Evolutionary conservation across 2,329 filamentous ascomycete species (phyloP).

Genomic region (Chaetomiaceae sp.): DNA sequence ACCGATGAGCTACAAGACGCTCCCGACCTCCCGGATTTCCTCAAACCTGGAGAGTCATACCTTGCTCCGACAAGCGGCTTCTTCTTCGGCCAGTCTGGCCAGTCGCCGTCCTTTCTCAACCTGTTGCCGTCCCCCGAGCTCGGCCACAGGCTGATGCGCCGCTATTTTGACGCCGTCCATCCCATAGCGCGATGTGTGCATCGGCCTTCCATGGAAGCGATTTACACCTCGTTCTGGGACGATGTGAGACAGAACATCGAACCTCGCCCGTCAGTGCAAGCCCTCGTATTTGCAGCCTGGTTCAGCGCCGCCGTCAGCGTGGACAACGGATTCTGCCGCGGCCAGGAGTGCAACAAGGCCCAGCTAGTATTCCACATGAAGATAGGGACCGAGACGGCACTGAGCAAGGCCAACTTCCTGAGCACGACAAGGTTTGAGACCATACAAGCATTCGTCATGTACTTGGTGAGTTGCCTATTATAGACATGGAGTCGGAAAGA

Average conservation of each 20-base stretch:
- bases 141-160: constrained; percentile 58
- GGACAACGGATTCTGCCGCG: constrained; percentile 47
- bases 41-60: constrained; percentile 61
- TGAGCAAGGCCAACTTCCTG: constrained; percentile 66
- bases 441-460: constrained; percentile 72
- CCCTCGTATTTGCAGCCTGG: constrained; percentile 63
- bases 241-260: constrained; percentile 55
- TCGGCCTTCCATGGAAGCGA: constrained; percentile 58
- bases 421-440: constrained; percentile 67
- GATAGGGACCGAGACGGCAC: constrained; percentile 60
- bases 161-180: constrained; percentile 66
- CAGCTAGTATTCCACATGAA: constrained; percentile 59
- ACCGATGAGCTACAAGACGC: constrained; percentile 15
- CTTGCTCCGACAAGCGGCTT: constrained; percentile 64
- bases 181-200: constrained; percentile 64
- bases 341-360: constrained; percentile 51
- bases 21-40: constrained; percentile 43
- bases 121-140: constrained; percentile 55
- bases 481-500: too few species aligned
- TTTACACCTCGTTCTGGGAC: constrained; percentile 63
- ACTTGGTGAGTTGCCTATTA: constrained; percentile 56
- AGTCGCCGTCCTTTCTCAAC: constrained; percentile 49
- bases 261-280: constrained; percentile 60
- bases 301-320: constrained; percentile 66
- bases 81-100: constrained; percentile 53